A percentile compares a stretch with the other conserved stretches of the same genome.
These are phyloP conservation scores for Sporothrix globosa DNA, from an alignment of 2,329 filamentous ascomycete species.

Conservation along the genomic window DNA sequence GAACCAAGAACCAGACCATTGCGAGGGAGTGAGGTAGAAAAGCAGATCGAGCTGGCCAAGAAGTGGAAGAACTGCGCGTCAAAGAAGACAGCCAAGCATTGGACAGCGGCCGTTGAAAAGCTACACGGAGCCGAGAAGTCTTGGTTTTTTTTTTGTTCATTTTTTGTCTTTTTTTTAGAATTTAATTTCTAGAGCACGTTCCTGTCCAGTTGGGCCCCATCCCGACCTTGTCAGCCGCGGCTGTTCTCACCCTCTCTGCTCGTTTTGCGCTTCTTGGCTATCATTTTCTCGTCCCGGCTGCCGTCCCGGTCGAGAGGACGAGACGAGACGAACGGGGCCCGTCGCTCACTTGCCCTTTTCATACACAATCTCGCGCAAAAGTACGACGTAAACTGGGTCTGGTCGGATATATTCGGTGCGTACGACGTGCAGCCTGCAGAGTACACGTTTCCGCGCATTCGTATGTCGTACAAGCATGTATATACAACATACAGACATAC, in stretches of 20 bases:
- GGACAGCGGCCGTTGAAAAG: neutral
- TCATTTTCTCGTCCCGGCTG: neutral
- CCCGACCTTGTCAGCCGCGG: neutral
- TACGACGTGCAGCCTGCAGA: neutral
- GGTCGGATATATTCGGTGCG: neutral
- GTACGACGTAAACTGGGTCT: too few relatives aligned
- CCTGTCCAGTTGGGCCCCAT: neutral
- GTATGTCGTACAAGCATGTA: neutral
- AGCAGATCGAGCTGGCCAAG: neutral
- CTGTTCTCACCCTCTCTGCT: neutral
- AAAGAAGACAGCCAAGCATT: neutral
- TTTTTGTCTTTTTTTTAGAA: neutral
- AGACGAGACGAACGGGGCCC: neutral
- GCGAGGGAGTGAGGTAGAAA: too few relatives aligned
- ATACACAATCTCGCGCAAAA: slow-evolving; percentile 12
- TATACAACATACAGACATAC: neutral
- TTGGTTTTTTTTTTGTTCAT: neutral
- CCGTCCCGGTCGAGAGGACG: slow-evolving; percentile 6
- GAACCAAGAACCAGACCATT: neutral
- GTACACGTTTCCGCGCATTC: neutral
- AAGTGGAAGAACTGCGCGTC: neutral
- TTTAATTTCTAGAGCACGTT: neutral
- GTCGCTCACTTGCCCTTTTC: slow-evolving; percentile 18
- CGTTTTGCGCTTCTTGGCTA: neutral
- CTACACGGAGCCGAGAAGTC: too few relatives aligned